Conservation (phyloP, 2,329 filamentous ascomycete species). For the Colletotrichum scovillei region DNA sequence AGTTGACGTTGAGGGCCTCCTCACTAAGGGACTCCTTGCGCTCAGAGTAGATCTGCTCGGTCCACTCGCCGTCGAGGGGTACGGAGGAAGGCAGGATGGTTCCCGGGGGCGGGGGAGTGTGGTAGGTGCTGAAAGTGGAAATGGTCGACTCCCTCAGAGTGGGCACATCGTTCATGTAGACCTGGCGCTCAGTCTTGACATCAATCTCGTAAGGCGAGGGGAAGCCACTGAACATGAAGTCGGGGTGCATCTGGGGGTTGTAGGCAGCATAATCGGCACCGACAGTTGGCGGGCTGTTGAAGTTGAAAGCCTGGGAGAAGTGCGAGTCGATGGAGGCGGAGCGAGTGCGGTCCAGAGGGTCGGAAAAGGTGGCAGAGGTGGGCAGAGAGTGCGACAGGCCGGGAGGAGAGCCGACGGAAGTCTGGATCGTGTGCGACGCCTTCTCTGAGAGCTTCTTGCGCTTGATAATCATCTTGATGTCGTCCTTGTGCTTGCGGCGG, state of each 20-base stretch:
- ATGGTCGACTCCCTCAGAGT: slow-evolving; percentile 87
- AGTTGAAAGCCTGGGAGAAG: slow-evolving; percentile 78
- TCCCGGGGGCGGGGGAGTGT: slow-evolving; percentile 79
- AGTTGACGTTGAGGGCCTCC: slow-evolving; percentile 78
- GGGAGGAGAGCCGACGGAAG: slow-evolving; percentile 75
- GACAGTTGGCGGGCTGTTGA: slow-evolving; percentile 69
- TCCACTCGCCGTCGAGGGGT: slow-evolving; percentile 74
- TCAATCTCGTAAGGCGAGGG: slow-evolving; percentile 88
- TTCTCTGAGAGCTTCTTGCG: slow-evolving; percentile 95
- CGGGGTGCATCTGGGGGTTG: slow-evolving; percentile 70
- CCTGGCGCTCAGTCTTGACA: slow-evolving; percentile 94
- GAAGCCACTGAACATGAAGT: slow-evolving; percentile 69
- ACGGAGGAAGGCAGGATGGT: slow-evolving; percentile 72
- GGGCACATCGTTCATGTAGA: slow-evolving; percentile 91
- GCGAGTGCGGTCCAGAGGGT: slow-evolving; percentile 77
- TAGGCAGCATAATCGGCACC: slow-evolving; percentile 70
- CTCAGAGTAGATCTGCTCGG: slow-evolving; percentile 76
- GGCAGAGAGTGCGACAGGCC: slow-evolving; percentile 84
- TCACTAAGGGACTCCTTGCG: slow-evolving; percentile 75
- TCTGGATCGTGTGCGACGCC: slow-evolving; percentile 68
- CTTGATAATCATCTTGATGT: slow-evolving; percentile 98
- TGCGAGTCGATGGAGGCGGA: slow-evolving; percentile 86
- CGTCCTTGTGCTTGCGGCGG: slow-evolving; percentile 87
- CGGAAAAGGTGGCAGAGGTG: slow-evolving; percentile 83
- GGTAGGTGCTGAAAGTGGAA: slow-evolving; percentile 93